phyloP scores from a whole-genome alignment of 163 green algal genomes.

The Scenedesmus sp. region DNA sequence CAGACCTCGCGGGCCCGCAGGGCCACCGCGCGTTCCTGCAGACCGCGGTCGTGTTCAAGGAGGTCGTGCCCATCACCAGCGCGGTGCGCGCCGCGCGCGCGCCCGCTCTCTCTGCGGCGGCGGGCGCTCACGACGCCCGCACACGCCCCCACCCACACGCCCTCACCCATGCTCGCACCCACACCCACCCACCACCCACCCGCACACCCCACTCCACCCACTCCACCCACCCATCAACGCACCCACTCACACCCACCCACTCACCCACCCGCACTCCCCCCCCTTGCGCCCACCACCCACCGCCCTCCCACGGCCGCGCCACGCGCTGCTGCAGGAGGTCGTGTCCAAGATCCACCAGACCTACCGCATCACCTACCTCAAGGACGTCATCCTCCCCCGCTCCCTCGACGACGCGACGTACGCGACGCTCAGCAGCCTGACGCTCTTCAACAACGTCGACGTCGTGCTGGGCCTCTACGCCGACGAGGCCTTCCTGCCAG shows the following conservation, averaged over 20 bases:
- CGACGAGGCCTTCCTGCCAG: slow-evolving; percentile 80
- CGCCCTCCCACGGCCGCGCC: background rate
- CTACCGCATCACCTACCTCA: slow-evolving; percentile 91
- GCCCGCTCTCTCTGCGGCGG: too few relatives aligned
- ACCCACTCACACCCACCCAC: too few relatives aligned
- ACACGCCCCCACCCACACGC: too few relatives aligned
- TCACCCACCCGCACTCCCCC: too few relatives aligned
- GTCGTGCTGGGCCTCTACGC: slow-evolving; percentile 71
- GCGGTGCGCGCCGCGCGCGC: slow-evolving; percentile 8
- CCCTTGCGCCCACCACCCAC: too few relatives aligned
- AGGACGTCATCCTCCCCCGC: slow-evolving; percentile 94
- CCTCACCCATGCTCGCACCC: too few relatives aligned
- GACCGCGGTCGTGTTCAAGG: slow-evolving; percentile 68
- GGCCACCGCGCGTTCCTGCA: slow-evolving; percentile 75
- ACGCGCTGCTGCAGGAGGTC: slow-evolving; percentile 46
- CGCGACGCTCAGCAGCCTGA: slow-evolving; percentile 89
- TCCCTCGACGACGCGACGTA: slow-evolving; percentile 95
- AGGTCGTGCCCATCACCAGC: slow-evolving; percentile 89
- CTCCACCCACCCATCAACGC: too few relatives aligned
- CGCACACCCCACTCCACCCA: too few relatives aligned
- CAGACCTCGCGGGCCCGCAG: slow-evolving; percentile 68
- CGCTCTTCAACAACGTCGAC: slow-evolving; percentile 98
- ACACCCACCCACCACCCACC: too few relatives aligned
- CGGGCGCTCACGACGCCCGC: too few relatives aligned
- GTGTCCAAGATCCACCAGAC: slow-evolving; percentile 95